These are phyloP conservation scores for Fraxinus xanthoxyloides DNA, from an alignment of 305 asterid genomes.

Conservation along the genomic window DNA sequence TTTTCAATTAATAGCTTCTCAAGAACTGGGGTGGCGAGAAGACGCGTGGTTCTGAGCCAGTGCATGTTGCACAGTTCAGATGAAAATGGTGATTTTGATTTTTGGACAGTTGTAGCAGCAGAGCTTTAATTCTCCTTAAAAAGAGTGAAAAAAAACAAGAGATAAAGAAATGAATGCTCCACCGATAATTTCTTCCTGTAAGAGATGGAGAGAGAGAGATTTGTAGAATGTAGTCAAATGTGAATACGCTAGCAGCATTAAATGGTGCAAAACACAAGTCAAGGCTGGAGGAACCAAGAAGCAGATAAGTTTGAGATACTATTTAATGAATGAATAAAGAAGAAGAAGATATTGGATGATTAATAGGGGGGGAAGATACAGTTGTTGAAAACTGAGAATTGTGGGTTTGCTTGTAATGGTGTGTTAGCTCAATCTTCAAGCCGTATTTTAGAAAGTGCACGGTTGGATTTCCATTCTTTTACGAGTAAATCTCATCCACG, in stretches of 20 bases:
- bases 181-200: background rate
- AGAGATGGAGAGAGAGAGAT: slow-evolving; percentile 16
- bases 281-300: background rate
- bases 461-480: slow-evolving; percentile 49
- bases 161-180: slow-evolving; percentile 18
- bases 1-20: slow-evolving; percentile 23
- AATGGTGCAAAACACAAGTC: background rate
- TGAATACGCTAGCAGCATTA: background rate
- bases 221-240: background rate
- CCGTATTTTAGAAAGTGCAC: slow-evolving; percentile 47
- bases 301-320: background rate
- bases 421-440: slow-evolving; percentile 34
- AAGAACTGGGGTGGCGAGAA: slow-evolving; percentile 21
- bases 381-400: slow-evolving; percentile 30
- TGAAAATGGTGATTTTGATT: background rate
- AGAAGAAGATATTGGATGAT: slow-evolving; percentile 12
- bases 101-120: background rate
- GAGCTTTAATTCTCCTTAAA: background rate
- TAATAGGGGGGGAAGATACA: slow-evolving; percentile 23
- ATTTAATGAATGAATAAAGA: slow-evolving; percentile 14
- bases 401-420: slow-evolving; percentile 30
- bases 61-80: slow-evolving; percentile 29
- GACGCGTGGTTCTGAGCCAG: slow-evolving; percentile 24
- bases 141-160: slow-evolving; percentile 18
- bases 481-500: background rate